Conservation (phyloP, 768 basidiomycete species). For the Kwoniella dejecticola region DNA sequence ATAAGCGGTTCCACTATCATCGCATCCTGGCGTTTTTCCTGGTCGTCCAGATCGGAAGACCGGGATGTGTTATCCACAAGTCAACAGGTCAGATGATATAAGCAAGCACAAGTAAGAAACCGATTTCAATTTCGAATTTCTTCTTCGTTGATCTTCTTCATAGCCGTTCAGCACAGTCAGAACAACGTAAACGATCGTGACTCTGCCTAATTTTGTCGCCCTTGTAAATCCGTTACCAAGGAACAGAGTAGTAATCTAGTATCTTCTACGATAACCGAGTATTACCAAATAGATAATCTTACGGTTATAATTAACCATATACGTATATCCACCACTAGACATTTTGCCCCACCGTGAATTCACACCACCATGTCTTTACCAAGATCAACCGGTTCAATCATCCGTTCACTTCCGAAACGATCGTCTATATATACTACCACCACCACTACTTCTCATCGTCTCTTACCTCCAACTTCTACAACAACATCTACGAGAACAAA, state of each 20-base stretch:
- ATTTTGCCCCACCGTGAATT: not conserved
- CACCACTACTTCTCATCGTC: not conserved
- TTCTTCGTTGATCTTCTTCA: no score
- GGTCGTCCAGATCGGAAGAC: no score
- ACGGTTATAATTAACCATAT: not conserved
- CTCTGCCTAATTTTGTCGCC: not conserved
- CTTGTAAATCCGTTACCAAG: not conserved
- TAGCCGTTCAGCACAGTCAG: no score
- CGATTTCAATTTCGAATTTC: no score
- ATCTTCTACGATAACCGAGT: not conserved
- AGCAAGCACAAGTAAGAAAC: no score
- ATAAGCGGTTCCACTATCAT: no score
- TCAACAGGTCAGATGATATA: no score
- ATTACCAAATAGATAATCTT: not conserved
- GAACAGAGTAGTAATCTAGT: not conserved
- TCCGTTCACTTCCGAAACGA: constrained; percentile 21
- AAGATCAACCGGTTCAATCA: constrained; percentile 16
- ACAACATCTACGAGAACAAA: constrained; percentile 1
- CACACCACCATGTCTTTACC: not conserved
- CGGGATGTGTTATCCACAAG: no score
- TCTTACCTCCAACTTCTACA: not conserved
- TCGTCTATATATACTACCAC: constrained; percentile 9
- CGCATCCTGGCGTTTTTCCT: no score
- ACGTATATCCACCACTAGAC: not conserved
- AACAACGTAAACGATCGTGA: no score